These are phyloP conservation scores for Larix kaempferi DNA, from an alignment of 75 land plant genomes.

Conservation along the genomic window DNA sequence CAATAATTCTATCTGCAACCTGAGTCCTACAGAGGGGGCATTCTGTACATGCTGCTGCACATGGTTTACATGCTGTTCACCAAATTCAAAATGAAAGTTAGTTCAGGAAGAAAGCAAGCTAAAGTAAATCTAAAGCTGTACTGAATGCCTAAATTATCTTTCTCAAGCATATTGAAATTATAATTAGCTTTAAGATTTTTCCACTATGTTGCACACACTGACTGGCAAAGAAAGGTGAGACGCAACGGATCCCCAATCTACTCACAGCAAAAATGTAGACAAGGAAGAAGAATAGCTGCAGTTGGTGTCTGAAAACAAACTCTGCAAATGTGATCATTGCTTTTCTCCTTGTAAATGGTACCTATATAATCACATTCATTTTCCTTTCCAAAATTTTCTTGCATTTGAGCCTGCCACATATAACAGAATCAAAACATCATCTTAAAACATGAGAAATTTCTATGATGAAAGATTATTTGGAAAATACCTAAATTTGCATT, in stretches of 20 bases:
- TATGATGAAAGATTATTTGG: too few species aligned
- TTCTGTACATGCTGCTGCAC: conserved; percentile 73
- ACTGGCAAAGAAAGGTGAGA: neutral
- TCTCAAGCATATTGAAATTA: neutral
- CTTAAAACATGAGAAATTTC: too few species aligned
- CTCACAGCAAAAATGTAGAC: conserved; percentile 87
- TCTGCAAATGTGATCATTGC: conserved; percentile 64
- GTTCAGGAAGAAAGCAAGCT: neutral
- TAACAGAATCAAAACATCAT: neutral
- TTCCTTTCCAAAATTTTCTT: conserved; percentile 55
- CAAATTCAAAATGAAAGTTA: conserved; percentile 4
- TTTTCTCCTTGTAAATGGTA: conserved; percentile 26
- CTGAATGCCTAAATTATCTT: neutral
- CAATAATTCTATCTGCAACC: conserved; percentile 62
- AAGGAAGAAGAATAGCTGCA: conserved; percentile 78
- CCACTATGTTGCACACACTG: neutral
- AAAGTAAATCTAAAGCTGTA: neutral
- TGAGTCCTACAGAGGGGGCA: conserved; percentile 73
- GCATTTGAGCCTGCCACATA: conserved; percentile 46
- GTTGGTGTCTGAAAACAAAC: conserved; percentile 72
- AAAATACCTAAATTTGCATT: too few species aligned
- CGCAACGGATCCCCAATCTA: neutral
- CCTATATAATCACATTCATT: conserved; percentile 15
- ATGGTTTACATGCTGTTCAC: conserved; percentile 66
- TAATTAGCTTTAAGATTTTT: neutral